A percentile compares a stretch with the other conserved stretches of the same genome.
Conservation (phyloP, 2,329 filamentous ascomycete species). For the Trichoderma oligosporum region DNA sequence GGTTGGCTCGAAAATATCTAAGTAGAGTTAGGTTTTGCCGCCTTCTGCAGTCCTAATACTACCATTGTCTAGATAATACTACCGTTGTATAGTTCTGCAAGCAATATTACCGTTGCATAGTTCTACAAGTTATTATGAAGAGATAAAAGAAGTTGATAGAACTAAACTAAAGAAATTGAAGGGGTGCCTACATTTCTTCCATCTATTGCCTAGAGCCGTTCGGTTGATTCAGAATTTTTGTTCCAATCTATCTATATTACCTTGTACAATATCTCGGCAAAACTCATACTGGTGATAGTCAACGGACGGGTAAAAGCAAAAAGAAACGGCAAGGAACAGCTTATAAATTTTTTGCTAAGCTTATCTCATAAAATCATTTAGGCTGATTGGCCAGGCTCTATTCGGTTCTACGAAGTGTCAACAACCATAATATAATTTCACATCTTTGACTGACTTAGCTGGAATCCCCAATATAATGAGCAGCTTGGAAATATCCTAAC, state of each 20-base stretch:
- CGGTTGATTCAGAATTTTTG: background rate
- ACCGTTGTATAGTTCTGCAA: background rate
- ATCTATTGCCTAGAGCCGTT: background rate
- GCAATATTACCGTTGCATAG: no score
- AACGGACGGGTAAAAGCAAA: background rate
- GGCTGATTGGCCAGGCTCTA: conserved; percentile 11
- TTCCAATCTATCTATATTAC: background rate
- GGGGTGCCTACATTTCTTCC: background rate
- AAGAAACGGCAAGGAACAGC: background rate
- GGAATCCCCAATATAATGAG: no score
- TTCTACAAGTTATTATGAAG: background rate
- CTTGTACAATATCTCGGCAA: conserved; percentile 10
- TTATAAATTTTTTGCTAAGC: background rate
- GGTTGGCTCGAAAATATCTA: background rate
- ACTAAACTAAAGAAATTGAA: background rate
- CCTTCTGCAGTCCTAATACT: background rate
- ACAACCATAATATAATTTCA: no score
- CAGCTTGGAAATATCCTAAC: no score
- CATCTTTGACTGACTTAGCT: no score
- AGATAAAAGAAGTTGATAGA: background rate
- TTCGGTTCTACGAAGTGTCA: background rate
- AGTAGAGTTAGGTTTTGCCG: background rate
- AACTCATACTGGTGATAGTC: background rate
- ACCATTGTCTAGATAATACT: no score
- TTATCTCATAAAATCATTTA: conserved; percentile 5